Base-by-base conservation (phyloP, 257 asterid species). In the Osmanthus fragrans region DNA sequence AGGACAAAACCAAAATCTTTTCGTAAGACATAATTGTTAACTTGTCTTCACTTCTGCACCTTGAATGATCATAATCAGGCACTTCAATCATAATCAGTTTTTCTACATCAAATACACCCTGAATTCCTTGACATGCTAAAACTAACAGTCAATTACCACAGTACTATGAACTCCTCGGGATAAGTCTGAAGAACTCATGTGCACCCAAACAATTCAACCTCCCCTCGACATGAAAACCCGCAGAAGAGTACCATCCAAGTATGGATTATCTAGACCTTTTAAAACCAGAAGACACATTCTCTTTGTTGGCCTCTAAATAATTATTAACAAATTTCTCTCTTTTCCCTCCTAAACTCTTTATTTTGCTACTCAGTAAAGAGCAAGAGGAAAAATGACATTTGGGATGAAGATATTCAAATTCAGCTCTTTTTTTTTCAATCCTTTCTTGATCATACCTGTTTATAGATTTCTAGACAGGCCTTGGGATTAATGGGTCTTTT, bases 1-100 rank as follows among this genome's bases (percentile, higher is more conserved):
- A 54, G 56, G 7, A 15, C 29, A 18, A 54, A 54, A 19, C 23
- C 29, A 27, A 7, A 18, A 54, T 54, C 64, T 2, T 7, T 54
- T 54, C 3, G 12, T 19, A 54, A n/a, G 10, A 30, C 70, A 21
- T 3, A 60, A 23, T 2, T 15, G 8, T 30, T 34, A 74, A 58
- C 39, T 74, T 60, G 36, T 33, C 23, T 73, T 39, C 40, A 63
- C 16, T 58, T 34, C 71, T 21, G 36, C 63, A 74, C 8, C 72
- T 40, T 25, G 37, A 40, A 40, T 10, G 49, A 74, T 74, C 72
- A 74, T 27, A 60, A 74, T 60, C 60, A 16, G 65, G 42, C 60
- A 60, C 36, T 34, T 23, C 25, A 2, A 15, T 34, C 19, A 45
- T 45, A 45, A 45, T 45, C 19, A 45, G n/a, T 45, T 6, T 45